Base-by-base conservation (phyloP, 2,329 filamentous ascomycete genomes). In the Thielaviopsis punctulata region DNA sequence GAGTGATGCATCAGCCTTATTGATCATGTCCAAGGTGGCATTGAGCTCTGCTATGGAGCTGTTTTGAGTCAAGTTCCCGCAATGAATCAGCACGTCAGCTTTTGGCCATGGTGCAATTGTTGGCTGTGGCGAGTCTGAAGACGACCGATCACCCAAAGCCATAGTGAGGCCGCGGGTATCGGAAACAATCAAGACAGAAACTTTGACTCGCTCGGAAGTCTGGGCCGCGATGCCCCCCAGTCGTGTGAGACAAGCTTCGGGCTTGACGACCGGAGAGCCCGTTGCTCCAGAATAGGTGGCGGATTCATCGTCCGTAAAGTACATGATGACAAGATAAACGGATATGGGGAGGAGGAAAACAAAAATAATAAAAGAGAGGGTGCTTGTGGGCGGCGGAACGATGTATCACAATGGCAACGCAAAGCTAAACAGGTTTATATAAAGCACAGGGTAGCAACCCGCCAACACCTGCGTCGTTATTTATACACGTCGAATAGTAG, bases 1-100 rank as follows among this genome's bases (percentile, higher is more conserved):
- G 3, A 73, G 59, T 0, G 68, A 65, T 0, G 71, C 70, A 1
- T 68, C 53, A 15, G 75, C 60, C 0, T 48, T 49, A 8, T 63
- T 57, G 0, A 76, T 61, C 0, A 70, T 58, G 1, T 61, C 52
- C 4, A 75, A 58, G 0, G 68, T 61, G 2, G 58, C 55, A 21
- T 56, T 58, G 44, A 67, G 69, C 45, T 72, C 69, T 0, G 61
- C 48, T 0, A 73, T 48, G 23, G 65, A 70, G 0, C 71, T 73
- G 21, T 64, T 59, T 0, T 67, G 57, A 0, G 71, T 74, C 3
- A 76, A 62, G 45, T 76, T 71, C 9, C 72, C 71, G 51, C 71
- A 73, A 57, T 75, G 71, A 15, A 76, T 69, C 2, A 60, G 66
- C 0, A 75, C 66, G 53, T 75, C 71, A 2, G 50, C 61, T n/a